Conservation (phyloP, 306 rosid genomes). For the Hippophae gyantsensis region DNA sequence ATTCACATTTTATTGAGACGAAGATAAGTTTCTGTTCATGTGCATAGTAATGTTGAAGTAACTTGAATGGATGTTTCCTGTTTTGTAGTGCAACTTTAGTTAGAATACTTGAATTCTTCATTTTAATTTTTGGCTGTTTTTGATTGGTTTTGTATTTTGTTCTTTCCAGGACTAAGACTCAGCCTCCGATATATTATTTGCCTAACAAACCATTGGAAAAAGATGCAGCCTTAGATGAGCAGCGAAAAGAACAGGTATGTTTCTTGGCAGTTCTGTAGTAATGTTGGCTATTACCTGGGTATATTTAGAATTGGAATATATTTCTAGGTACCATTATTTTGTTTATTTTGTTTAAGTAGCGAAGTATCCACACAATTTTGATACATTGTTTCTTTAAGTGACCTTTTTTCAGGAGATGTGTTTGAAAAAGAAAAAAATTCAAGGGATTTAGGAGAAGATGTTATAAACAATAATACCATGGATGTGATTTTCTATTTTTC, state of each 20-base stretch:
- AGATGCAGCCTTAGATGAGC: conserved; percentile 37
- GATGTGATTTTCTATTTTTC: too few relatives aligned
- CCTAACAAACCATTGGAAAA: conserved; percentile 83
- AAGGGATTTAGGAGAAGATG: too few relatives aligned
- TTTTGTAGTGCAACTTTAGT: conserved; percentile 41
- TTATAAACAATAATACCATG: too few relatives aligned
- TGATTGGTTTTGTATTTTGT: conserved; percentile 14
- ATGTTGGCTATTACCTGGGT: not conserved
- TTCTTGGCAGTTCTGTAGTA: not conserved
- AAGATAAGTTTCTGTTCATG: conserved; percentile 97
- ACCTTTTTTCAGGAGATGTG: too few relatives aligned
- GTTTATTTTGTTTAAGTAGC: too few relatives aligned
- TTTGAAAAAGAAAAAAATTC: too few relatives aligned
- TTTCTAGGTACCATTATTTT: too few relatives aligned
- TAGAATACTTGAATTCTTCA: conserved; percentile 14
- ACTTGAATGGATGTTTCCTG: conserved; percentile 47
- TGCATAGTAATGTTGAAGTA: conserved; percentile 63
- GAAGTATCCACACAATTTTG: too few relatives aligned
- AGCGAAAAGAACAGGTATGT: conserved; percentile 72
- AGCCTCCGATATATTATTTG: conserved; percentile 82
- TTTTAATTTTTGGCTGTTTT: conserved; percentile 17
- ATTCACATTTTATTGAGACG: conserved; percentile 91
- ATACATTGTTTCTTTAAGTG: too few relatives aligned
- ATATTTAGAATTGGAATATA: not conserved
- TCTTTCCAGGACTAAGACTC: conserved; percentile 72